A percentile compares a stretch with the other conserved stretches of the same genome.
Evolutionary conservation across 2,329 filamentous ascomycete species (phyloP).

Genomic region (Xylaria sp.): DNA sequence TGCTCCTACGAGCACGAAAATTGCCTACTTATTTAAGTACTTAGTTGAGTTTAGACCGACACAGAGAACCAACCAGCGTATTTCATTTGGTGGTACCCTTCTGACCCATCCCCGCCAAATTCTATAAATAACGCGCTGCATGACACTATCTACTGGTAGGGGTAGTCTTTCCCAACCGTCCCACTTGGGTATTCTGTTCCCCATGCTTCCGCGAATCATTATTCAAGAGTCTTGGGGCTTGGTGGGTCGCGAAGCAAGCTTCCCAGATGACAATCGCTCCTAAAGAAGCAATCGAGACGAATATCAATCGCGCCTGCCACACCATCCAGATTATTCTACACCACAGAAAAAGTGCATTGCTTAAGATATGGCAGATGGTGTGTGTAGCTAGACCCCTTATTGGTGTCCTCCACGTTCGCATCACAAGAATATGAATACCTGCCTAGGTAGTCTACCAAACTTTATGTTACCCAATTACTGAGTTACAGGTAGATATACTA

Average conservation of each 20-base stretch:
- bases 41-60: neutral
- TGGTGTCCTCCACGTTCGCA: neutral
- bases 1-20: too few species aligned
- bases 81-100: neutral
- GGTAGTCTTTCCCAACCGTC: conserved; percentile 6
- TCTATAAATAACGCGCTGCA: conserved; percentile 39
- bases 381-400: neutral
- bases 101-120: conserved; percentile 23
- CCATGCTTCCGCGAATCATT: conserved; percentile 25
- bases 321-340: neutral
- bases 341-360: neutral
- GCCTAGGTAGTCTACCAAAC: neutral
- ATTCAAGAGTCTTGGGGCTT: conserved; percentile 4
- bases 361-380: neutral
- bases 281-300: conserved; percentile 7
- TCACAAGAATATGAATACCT: neutral
- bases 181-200: conserved; percentile 5
- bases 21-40: neutral
- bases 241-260: conserved; percentile 11
- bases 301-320: conserved; percentile 9
- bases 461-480: neutral
- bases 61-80: neutral
- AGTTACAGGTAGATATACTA: too few species aligned
- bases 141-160: conserved; percentile 34
- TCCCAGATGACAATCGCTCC: conserved; percentile 21